These are phyloP conservation scores for Amanita jacksonii DNA, from an alignment of 768 basidiomycete species.

Conservation along the genomic window DNA sequence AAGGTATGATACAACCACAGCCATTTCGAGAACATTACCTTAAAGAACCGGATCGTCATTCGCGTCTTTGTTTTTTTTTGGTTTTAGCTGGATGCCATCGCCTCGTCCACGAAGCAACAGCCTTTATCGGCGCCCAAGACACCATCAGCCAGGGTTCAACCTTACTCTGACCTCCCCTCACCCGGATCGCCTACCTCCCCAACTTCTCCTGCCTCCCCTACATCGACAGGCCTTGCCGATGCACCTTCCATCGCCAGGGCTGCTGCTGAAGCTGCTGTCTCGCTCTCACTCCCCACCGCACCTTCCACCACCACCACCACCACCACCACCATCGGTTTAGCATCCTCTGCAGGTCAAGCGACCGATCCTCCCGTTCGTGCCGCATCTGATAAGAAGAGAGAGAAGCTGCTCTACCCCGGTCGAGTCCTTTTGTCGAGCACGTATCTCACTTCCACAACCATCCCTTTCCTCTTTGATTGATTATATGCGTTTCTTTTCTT, in stretches of 20 bases:
- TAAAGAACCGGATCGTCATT: no score
- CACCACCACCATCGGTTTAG: conserved; percentile 13
- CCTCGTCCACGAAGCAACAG: conserved; percentile 11
- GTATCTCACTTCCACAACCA: no score
- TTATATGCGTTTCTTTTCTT: conserved; percentile 6
- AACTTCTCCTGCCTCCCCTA: conserved; percentile 18
- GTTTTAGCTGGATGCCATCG: conserved; percentile 50
- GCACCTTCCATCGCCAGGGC: conserved; percentile 6
- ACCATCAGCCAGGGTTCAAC: no score
- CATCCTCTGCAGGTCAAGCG: conserved; percentile 18
- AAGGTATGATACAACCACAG: no score
- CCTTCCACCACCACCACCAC: no score
- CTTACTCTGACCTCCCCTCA: no score
- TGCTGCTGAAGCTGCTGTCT: conserved; percentile 5
- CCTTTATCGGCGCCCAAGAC: conserved; percentile 11
- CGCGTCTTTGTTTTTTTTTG: no score
- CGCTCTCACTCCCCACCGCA: no score
- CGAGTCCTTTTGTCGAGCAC: conserved; percentile 78
- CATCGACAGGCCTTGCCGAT: not conserved
- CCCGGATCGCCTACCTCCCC: conserved; percentile 17
- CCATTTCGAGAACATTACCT: no score
- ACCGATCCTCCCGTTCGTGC: conserved; percentile 13
- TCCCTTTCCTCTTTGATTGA: conserved; percentile 7
- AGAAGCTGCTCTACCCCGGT: conserved; percentile 71
- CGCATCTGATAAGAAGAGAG: conserved; percentile 50